Conservation (phyloP, 805 yeast genomes). For the Torulaspora microellipsoides region DNA sequence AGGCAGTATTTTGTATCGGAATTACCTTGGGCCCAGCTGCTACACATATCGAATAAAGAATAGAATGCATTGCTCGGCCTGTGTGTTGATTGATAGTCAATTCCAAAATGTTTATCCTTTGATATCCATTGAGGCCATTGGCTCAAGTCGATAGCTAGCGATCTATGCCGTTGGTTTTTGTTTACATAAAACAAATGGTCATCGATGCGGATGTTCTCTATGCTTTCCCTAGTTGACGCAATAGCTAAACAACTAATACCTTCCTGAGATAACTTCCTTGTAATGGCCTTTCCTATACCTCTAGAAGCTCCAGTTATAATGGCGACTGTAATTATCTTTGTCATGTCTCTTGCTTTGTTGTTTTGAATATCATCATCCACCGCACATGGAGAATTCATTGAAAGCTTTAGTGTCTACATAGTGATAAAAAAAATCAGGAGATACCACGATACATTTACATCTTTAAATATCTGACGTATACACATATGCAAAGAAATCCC, state of each 20-base stretch:
- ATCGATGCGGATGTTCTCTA: slow-evolving; percentile 4
- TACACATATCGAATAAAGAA: slow-evolving; percentile 10
- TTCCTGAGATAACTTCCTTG: slow-evolving; percentile 24
- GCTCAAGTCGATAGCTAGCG: slow-evolving; percentile 26
- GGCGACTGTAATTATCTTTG: slow-evolving; percentile 22
- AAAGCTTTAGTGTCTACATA: too few species aligned
- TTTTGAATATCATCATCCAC: slow-evolving; percentile 3
- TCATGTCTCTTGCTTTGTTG: not conserved
- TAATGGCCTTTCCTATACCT: slow-evolving; percentile 40
- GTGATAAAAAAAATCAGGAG: too few species aligned
- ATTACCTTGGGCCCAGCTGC: slow-evolving; percentile 8
- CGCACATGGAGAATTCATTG: too few species aligned
- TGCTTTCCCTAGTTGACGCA: slow-evolving; percentile 22
- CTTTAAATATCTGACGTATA: slow-evolving; percentile 15
- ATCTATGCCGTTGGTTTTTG: slow-evolving; percentile 22
- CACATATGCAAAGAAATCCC: slow-evolving; percentile 18
- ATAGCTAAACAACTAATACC: slow-evolving; percentile 28
- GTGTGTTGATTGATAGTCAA: slow-evolving; percentile 6
- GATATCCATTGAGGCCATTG: slow-evolving; percentile 30
- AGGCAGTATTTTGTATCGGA: slow-evolving; percentile 13
- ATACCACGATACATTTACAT: slow-evolving; percentile 5
- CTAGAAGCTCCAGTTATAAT: slow-evolving; percentile 42
- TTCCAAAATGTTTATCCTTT: slow-evolving; percentile 11
- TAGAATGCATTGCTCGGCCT: not conserved
- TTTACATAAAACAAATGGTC: slow-evolving; percentile 10